Conservation (phyloP, 2,329 filamentous ascomycete genomes). For the Aspergillus sp. region DNA sequence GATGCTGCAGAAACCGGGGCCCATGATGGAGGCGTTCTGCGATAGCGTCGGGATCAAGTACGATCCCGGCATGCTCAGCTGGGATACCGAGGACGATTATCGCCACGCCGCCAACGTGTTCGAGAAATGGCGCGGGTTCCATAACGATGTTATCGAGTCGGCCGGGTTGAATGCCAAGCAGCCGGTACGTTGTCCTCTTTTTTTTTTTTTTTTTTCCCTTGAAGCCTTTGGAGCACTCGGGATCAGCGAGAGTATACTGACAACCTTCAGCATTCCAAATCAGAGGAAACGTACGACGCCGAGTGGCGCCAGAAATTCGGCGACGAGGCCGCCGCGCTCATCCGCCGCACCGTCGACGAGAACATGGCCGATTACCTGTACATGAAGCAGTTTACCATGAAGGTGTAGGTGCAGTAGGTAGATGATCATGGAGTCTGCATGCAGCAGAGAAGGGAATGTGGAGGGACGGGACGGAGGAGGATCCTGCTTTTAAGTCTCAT, state of each 20-base stretch:
- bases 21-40: conserved; percentile 70
- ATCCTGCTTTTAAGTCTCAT: too few relatives aligned
- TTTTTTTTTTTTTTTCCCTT: too few relatives aligned
- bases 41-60: conserved; percentile 70
- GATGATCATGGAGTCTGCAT: too few relatives aligned
- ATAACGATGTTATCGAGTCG: conserved; percentile 86
- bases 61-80: conserved; percentile 67
- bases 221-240: too few relatives aligned
- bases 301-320: conserved; percentile 56
- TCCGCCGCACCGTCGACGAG: conserved; percentile 49
- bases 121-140: conserved; percentile 95
- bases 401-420: conserved; percentile 31
- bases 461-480: too few relatives aligned
- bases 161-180: conserved; percentile 57
- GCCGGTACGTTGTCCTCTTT: conserved; percentile 28
- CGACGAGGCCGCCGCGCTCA: conserved; percentile 48
- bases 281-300: conserved; percentile 47
- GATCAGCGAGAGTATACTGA: too few relatives aligned
- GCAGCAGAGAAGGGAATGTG: too few relatives aligned
- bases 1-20: conserved; percentile 72
- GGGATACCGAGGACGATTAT: conserved; percentile 68
- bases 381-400: conserved; percentile 56
- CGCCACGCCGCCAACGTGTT: conserved; percentile 62
- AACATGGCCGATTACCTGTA: conserved; percentile 55
- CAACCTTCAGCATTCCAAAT: conserved; percentile 28